Conservation (phyloP, 1,139 yeast species). For the Kodamaea arcana region DNA sequence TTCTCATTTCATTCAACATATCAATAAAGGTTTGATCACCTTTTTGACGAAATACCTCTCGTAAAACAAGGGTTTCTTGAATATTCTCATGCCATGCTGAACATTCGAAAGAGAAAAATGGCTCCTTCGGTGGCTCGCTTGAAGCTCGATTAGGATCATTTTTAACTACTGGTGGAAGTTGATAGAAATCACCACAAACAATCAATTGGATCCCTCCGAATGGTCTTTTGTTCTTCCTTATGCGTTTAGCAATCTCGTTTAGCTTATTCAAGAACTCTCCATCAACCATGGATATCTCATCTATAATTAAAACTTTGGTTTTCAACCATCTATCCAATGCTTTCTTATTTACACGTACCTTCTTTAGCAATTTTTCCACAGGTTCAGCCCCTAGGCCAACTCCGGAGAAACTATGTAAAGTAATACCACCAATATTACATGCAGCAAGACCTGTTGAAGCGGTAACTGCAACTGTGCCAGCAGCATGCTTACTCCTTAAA, state of each 20-base stretch:
- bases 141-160: constrained; percentile 18
- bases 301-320: constrained; percentile 67
- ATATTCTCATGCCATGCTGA: constrained; percentile 67
- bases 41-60: constrained; percentile 86
- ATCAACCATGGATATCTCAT: constrained; percentile 88
- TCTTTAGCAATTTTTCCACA: constrained; percentile 40
- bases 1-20: constrained; percentile 85
- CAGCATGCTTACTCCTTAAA: constrained; percentile 44
- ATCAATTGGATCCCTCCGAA: constrained; percentile 89
- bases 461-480: constrained; percentile 68
- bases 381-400: constrained; percentile 64
- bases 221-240: constrained; percentile 51
- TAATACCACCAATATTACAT: constrained; percentile 83
- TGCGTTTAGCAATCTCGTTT: constrained; percentile 56
- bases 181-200: constrained; percentile 87
- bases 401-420: constrained; percentile 83
- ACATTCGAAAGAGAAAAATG: constrained; percentile 74
- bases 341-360: constrained; percentile 52
- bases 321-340: constrained; percentile 58
- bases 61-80: constrained; percentile 60
- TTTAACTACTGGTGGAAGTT: constrained; percentile 72
- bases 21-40: constrained; percentile 74
- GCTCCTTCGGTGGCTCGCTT: constrained; percentile 9
- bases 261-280: constrained; percentile 70
- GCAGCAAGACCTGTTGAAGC: constrained; percentile 95